These are phyloP conservation scores for Trypethelium eluteriae DNA, from an alignment of 495 filamentous ascomycete genomes.

Conservation along the genomic window DNA sequence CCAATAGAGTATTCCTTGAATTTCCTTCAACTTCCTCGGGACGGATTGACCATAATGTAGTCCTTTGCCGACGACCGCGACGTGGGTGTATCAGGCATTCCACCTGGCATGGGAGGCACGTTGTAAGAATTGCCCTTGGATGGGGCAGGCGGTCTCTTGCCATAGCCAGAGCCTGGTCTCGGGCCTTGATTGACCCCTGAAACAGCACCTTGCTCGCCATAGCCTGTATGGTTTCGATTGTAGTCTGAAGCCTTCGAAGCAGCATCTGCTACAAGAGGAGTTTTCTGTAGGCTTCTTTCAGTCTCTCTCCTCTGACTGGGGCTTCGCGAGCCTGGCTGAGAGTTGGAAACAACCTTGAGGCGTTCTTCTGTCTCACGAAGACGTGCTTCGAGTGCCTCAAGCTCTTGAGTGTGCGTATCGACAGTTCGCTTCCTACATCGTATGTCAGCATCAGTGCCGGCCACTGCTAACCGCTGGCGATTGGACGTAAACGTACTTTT, in stretches of 20 bases:
- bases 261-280: conserved; percentile 14
- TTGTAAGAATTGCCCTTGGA: conserved; percentile 15
- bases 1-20: not conserved
- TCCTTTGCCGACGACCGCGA: conserved; percentile 18
- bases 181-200: conserved; percentile 11
- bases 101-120: conserved; percentile 20
- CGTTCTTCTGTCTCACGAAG: conserved; percentile 79
- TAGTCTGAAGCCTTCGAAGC: conserved; percentile 6
- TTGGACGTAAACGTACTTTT: conserved; percentile 58
- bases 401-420: conserved; percentile 64
- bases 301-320: conserved; percentile 11
- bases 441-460: conserved; percentile 11
- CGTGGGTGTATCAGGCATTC: conserved; percentile 18
- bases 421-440: conserved; percentile 57
- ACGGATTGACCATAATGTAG: conserved; percentile 24
- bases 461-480: conserved; percentile 10
- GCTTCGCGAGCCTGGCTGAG: conserved; percentile 13
- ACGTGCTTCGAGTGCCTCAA: conserved; percentile 74
- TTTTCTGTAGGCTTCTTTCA: not conserved
- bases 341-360: conserved; percentile 45
- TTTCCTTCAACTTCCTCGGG: not conserved
- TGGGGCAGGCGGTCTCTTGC: conserved; percentile 1
- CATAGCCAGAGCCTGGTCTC: conserved; percentile 13
- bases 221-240: conserved; percentile 6
- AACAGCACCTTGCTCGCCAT: not conserved